phyloP scores from a whole-genome alignment of 352 stramenopile species.

The Phytopythium mirpurense region DNA sequence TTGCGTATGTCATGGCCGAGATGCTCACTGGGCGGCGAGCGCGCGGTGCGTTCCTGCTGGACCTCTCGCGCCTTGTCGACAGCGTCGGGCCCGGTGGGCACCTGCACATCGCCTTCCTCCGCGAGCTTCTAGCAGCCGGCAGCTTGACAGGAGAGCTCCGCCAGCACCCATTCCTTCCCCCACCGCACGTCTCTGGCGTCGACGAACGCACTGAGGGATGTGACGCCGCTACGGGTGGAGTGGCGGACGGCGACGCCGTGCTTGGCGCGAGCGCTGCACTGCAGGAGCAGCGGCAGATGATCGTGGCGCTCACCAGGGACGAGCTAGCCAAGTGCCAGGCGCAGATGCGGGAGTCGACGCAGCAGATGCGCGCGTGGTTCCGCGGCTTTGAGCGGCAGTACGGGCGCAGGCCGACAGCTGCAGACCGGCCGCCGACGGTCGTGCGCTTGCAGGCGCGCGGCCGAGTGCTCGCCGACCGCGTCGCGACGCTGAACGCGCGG shows the following conservation, averaged over 20 bases:
- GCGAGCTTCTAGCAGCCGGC: constrained; percentile 17
- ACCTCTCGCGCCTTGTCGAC: constrained; percentile 22
- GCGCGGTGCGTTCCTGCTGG: constrained; percentile 20
- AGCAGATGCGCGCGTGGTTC: constrained; percentile 44
- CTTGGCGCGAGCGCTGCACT: background rate
- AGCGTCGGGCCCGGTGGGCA: constrained; percentile 16
- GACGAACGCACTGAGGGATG: background rate
- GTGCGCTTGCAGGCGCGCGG: constrained; percentile 29
- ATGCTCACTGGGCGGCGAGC: constrained; percentile 48
- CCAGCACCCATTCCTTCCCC: constrained; percentile 14
- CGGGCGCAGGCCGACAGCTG: constrained; percentile 26
- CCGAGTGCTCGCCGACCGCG: constrained; percentile 28
- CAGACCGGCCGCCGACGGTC: constrained; percentile 32
- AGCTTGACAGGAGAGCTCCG: constrained; percentile 9
- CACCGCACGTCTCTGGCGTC: background rate
- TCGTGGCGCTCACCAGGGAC: constrained; percentile 30
- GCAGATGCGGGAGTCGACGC: constrained; percentile 24
- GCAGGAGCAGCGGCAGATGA: constrained; percentile 23
- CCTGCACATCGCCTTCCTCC: constrained; percentile 24
- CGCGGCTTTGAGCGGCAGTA: constrained; percentile 55
- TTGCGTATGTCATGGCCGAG: constrained; percentile 56
- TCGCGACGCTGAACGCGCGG: constrained; percentile 28
- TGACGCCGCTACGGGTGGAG: background rate
- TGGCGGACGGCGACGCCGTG: background rate
- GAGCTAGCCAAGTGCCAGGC: constrained; percentile 37